These are phyloP conservation scores for Fraxinus paxiana DNA, from an alignment of 305 asterid species.

Conservation along the genomic window DNA sequence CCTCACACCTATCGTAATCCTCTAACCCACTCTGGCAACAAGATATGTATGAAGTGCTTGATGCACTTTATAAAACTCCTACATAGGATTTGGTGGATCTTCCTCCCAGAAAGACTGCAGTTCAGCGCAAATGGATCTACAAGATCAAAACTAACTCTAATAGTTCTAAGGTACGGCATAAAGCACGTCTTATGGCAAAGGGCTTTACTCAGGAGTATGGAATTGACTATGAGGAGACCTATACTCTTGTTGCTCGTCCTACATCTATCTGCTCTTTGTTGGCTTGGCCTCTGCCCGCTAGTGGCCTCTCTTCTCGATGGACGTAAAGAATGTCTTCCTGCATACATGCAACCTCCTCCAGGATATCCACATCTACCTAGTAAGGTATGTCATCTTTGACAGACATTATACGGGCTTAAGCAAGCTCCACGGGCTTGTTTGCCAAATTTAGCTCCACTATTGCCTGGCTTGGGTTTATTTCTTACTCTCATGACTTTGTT, in stretches of 20 bases:
- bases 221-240: not conserved
- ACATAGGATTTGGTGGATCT: not conserved
- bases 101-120: not conserved
- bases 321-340: not conserved
- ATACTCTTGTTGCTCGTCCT: no score
- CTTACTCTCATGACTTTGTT: no score
- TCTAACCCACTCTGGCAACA: not conserved
- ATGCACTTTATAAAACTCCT: not conserved
- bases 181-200: no score
- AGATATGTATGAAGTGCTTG: not conserved
- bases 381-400: not conserved
- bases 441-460: not conserved
- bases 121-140: not conserved
- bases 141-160: no score
- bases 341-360: not conserved
- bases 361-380: not conserved
- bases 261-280: not conserved
- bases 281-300: not conserved
- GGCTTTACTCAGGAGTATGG: no score
- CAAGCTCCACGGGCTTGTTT: no score
- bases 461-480: not conserved
- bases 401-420: not conserved
- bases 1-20: not conserved
- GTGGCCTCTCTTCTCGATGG: not conserved
- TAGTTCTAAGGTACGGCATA: no score